Percentiles rank a stretch among this genome's conserved stretches.
Conservation (phyloP, 352 stramenopile genomes). For the Phytophthora pini region DNA sequence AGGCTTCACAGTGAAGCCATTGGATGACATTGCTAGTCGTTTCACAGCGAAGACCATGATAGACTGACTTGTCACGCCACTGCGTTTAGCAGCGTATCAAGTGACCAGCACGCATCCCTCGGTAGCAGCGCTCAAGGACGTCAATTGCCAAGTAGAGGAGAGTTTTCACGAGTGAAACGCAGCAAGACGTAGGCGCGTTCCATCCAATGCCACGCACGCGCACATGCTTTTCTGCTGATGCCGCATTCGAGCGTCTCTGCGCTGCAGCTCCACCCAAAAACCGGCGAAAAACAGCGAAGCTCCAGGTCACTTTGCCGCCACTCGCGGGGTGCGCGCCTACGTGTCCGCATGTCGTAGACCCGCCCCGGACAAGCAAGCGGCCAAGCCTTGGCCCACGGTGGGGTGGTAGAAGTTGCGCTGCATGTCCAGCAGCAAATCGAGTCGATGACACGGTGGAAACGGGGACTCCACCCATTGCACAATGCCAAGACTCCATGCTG, state of each 20-base stretch:
- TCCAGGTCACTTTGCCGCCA: not conserved
- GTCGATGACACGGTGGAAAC: not conserved
- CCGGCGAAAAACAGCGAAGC: constrained; percentile 1
- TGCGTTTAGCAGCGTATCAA: too few relatives aligned
- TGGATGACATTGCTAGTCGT: too few relatives aligned
- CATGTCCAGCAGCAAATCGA: constrained; percentile 2
- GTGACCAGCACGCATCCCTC: not conserved
- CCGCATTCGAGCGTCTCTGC: not conserved
- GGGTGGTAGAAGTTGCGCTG: not conserved
- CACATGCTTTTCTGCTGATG: not conserved
- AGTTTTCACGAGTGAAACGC: too few relatives aligned
- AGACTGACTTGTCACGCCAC: too few relatives aligned
- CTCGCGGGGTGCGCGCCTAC: constrained; percentile 5
- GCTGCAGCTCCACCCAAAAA: not conserved
- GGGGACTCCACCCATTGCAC: not conserved
- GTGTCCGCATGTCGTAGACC: constrained; percentile 10
- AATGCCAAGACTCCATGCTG: not conserved
- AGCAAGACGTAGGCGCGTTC: not conserved
- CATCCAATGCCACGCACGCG: not conserved
- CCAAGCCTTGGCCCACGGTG: not conserved
- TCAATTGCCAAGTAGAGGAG: not conserved
- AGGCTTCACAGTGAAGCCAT: too few relatives aligned
- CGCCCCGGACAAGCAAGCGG: constrained; percentile 7
- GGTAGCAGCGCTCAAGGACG: too few relatives aligned
- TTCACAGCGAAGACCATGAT: too few relatives aligned